Evolutionary conservation across 2,329 filamentous ascomycete genomes (phyloP).

Genomic region (Clonostachys chloroleuca): DNA sequence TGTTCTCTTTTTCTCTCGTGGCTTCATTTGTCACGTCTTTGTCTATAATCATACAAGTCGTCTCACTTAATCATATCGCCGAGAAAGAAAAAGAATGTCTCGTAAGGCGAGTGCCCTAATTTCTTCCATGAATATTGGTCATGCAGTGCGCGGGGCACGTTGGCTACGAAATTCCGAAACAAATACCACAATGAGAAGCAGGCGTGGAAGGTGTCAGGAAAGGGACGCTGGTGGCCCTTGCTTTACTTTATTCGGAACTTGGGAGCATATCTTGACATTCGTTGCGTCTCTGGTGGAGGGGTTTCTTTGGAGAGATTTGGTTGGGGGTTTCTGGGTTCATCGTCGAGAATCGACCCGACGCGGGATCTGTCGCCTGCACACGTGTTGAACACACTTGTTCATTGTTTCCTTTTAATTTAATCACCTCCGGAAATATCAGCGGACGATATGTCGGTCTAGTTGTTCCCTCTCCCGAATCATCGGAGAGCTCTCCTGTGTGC

Average conservation of each 20-base stretch:
- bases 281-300: not conserved
- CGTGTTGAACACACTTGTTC: constrained; percentile 9
- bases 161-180: not conserved
- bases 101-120: constrained; percentile 19
- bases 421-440: constrained; percentile 9
- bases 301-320: constrained; percentile 12
- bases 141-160: too few relatives aligned
- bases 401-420: constrained; percentile 21
- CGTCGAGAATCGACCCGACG: constrained; percentile 1
- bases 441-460: not conserved
- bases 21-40: constrained; percentile 26
- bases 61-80: constrained; percentile 28
- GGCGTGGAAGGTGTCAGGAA: not conserved
- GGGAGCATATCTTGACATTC: not conserved
- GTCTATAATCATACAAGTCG: constrained; percentile 27
- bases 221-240: not conserved
- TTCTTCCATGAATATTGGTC: constrained; percentile 9
- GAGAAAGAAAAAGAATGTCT: constrained; percentile 21
- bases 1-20: constrained; percentile 32
- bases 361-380: constrained; percentile 7
- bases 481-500: too few relatives aligned
- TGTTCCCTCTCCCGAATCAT: not conserved
- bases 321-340: constrained; percentile 9
- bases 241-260: constrained; percentile 1
- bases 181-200: not conserved